Evolutionary conservation across 768 basidiomycete species (phyloP), one percentile per base, ranked within the genome.

Genomic region (Pisolithus sp.): DNA sequence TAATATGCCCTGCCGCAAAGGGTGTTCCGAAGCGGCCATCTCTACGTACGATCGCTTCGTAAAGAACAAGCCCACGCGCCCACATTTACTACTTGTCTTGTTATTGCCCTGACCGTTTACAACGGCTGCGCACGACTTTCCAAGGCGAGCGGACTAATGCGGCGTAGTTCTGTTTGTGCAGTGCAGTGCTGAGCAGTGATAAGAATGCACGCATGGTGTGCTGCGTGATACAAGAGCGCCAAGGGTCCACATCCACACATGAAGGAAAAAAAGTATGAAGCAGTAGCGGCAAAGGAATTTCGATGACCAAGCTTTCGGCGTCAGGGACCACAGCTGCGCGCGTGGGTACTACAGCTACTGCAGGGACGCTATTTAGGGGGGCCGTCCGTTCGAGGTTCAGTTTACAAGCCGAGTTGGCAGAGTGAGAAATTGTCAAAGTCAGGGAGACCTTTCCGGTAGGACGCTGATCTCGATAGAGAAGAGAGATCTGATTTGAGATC

Each of bases 381-480:
- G 34, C 34, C 34, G 12, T 10, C 34, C 34, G 13, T 34, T 34
- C 34, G 34, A 34, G 5, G 34, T 13, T 34, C 26, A 26, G 7
- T 26, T 26, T 9, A 31, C 30, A 15, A 26, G 18, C 37, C 15
- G 28, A 18, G 34, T 7, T 44, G 21, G 31, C 20, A 9, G 24
- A 21, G 5, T 12, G 46, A 30, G 37, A 43, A 48, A 21, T 6
- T 18, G 18, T 36, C 21, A 21, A 26, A 23, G 38, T 36, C 47
- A 57, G 50, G n/a, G 30, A 38, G 39, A 24, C 53, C 39, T 54
- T 57, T 54, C 53, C 45, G 26, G 53, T 46, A 48, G 24, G 28
- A 39, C 26, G 30, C 18, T 21, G 44, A 56, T 52, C 54, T 52
- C 5, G 46, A 45, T 45, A 18, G 24, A 30, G 24, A 15, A 4